Percentiles rank a stretch among this genome's conserved stretches.
Evolutionary conservation across 2,329 filamentous ascomycete genomes (phyloP).

Genomic region (Thelonectria blattea): DNA sequence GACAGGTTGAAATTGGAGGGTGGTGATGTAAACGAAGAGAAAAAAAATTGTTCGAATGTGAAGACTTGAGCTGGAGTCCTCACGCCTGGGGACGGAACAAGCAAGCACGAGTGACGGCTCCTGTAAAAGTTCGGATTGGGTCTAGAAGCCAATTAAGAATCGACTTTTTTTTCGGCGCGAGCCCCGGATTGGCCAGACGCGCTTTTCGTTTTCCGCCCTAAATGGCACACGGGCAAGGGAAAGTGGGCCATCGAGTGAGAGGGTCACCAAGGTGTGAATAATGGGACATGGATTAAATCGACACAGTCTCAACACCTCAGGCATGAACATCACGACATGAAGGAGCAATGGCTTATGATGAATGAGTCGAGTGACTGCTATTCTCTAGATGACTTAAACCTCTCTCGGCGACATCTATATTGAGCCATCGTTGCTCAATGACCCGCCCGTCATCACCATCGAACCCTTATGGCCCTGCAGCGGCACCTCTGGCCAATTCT

Average conservation of each 20-base stretch:
- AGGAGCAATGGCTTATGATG: too few relatives aligned
- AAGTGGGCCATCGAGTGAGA: background rate
- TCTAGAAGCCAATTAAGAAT: slow-evolving; percentile 9
- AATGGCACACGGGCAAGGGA: background rate
- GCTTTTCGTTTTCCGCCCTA: background rate
- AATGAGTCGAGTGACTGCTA: too few relatives aligned
- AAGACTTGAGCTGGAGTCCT: slow-evolving; percentile 8
- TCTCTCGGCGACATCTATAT: slow-evolving; percentile 29
- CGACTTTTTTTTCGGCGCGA: slow-evolving; percentile 15
- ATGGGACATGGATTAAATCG: background rate
- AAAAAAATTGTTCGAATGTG: slow-evolving; percentile 3
- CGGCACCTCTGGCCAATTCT: slow-evolving; percentile 19
- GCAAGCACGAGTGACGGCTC: slow-evolving; percentile 7
- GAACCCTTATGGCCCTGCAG: slow-evolving; percentile 15
- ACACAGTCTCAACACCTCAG: background rate
- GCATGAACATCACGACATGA: background rate
- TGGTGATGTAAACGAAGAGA: slow-evolving; percentile 1
- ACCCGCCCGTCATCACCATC: slow-evolving; percentile 15
- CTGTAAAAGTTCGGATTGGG: background rate
- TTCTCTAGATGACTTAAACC: background rate
- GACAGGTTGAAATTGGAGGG: background rate
- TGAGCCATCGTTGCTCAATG: slow-evolving; percentile 27
- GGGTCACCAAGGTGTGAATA: background rate
- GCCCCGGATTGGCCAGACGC: slow-evolving; percentile 9
- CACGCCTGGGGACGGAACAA: slow-evolving; percentile 6